Evolutionary conservation across 495 filamentous ascomycete genomes (phyloP), one percentile per base, ranked within the genome.

Genomic region (Xylaria bambusicola): DNA sequence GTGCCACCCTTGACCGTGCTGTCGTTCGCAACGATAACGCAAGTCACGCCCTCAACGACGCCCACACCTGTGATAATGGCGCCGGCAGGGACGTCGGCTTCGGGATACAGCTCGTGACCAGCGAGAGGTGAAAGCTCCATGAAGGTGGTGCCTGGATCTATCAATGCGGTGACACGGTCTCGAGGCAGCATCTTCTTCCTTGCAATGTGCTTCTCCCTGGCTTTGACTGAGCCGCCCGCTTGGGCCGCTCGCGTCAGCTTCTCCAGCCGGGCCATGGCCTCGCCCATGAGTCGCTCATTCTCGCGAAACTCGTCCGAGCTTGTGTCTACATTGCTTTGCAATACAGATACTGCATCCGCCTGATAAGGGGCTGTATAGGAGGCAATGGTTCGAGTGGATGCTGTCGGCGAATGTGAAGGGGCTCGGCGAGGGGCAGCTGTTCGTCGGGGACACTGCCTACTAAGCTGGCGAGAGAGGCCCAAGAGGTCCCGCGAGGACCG

Each of bases 1-100:
- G 95, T 97, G 46, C 94, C 94, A n/a, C 95, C 94, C 76, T 98
- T 98, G 61, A 97, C 94, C 13, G 94, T 98, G 79, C 89, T 93
- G 70, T 98, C 94, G 66, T 98, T 98, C 24, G 92, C 94, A 46
- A 98, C 89, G 61, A 98, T 90, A 79, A 98, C 88, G 68, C 95
- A 97, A 18, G 85, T 87, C 6, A 96, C 92, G 1, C 95, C 94
- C 65, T 93, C 87, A 2, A 98, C 89, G 1, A 86, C 90, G 1
- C 95, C 94, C 52, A 98, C 86, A 0, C 94, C 94, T 0, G 94
- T 95, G 47, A 98, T 91, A 57, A 98, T 95, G 1, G 92, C 94
- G 10, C 89, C 95, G 3, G 91, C 88, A 0, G 81, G 77, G 17
- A 80, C 77, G 8, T 80, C 77, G 57, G 94, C 93, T 27, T 86